Base-by-base conservation (phyloP, 495 filamentous ascomycete species). In the Durotheca rogersii region DNA sequence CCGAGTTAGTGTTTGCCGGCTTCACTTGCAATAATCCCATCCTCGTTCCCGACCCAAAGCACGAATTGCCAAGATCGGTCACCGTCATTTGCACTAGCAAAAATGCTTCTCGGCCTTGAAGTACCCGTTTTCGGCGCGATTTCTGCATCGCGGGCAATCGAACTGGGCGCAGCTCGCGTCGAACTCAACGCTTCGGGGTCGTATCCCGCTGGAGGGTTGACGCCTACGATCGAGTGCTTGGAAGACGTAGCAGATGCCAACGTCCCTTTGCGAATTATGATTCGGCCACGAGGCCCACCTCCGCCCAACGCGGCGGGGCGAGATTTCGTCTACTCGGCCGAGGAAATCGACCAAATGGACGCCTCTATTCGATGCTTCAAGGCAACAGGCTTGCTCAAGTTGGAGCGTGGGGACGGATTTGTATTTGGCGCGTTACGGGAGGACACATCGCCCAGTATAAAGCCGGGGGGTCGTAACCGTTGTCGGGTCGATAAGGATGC, bases 181-280 rank as follows among this genome's bases (percentile, higher is more conserved):
- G 73, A 76, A 37, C 61, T 74, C 4, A 76, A 76, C 33, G 61
- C 58, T 4, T 18, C 38, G 3, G 71, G 62, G 0, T 76, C 73
- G 0, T 76, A 76, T 49, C 44, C 47, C 15, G 59, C 60, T 6
- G 71, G 70, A 11, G 72, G 71, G 1, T 56, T 65, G n/a, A 72
- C 72, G 1, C 72, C 71, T 4, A 57, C 65, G 6, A 20, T 57
- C 2, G 33, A 57, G 14, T 49, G 67, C 21, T 38, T 54, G 6
- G n/a, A 44, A 6, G 17, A 25, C 15, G 29, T 41, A 20, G 37
- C 59, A 11, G 4, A 41, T 16, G 21, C 25, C 29, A 32, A 23
- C 5, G 31, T 64, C 19, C 54, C 68, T 2, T 48, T 73, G 1
- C 68, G 70, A 2, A 44, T 76, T 41, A 76, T 76, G 73, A 75